phyloP scores from a whole-genome alignment of 2,329 filamentous ascomycete species.

The Cordyceps pruinosa region DNA sequence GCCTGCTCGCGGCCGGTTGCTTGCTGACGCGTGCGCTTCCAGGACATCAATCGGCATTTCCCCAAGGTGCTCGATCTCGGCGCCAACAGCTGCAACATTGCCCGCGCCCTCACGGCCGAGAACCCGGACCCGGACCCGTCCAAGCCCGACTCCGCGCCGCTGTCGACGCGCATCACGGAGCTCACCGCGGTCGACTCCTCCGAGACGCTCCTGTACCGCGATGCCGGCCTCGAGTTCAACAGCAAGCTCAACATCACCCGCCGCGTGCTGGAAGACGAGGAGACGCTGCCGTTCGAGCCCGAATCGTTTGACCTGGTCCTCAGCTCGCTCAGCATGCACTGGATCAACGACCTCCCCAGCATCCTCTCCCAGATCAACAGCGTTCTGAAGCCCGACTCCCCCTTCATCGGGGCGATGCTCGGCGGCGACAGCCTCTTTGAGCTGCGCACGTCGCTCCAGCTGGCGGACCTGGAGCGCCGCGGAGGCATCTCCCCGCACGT shows the following conservation, averaged over 20 bases:
- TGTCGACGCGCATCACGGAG: constrained; percentile 63
- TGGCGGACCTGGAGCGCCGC: constrained; percentile 82
- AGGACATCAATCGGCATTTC: constrained; percentile 91
- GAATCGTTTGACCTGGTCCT: constrained; percentile 83
- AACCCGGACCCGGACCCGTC: constrained; percentile 56
- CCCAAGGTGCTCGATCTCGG: constrained; percentile 83
- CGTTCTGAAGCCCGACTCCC: constrained; percentile 79
- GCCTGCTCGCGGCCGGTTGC: not conserved
- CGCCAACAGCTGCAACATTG: constrained; percentile 92
- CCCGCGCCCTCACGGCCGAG: constrained; percentile 66
- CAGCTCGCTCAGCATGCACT: constrained; percentile 85
- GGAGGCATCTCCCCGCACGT: constrained; percentile 91
- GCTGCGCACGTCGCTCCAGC: constrained; percentile 83
- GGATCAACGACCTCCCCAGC: constrained; percentile 93
- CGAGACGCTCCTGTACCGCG: constrained; percentile 68
- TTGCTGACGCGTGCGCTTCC: not conserved
- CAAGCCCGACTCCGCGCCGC: constrained; percentile 54
- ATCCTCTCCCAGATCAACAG: constrained; percentile 78
- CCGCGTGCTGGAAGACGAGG: constrained; percentile 66
- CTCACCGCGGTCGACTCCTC: constrained; percentile 81
- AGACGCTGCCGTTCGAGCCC: constrained; percentile 67
- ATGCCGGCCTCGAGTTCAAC: constrained; percentile 69
- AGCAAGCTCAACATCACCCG: constrained; percentile 63
- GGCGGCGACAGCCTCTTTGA: constrained; percentile 93
- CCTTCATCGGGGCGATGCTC: constrained; percentile 94